Evolutionary conservation across 805 yeast species (phyloP).

Genomic region (Metschnikowia chrysomelidarum): DNA sequence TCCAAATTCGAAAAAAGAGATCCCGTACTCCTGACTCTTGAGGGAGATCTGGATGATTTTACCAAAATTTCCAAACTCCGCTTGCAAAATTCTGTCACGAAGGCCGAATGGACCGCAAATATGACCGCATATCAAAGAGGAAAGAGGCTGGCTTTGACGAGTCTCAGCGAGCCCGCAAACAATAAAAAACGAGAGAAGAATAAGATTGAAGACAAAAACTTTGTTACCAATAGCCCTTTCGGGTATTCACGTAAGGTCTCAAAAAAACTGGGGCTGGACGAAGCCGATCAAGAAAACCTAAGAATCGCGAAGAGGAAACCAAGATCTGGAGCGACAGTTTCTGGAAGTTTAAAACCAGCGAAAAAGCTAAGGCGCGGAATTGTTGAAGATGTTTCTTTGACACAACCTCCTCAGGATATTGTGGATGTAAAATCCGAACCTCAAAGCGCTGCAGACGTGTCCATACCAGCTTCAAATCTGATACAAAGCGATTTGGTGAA

Average conservation of each 20-base stretch:
- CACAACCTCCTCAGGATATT: too few relatives aligned
- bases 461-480: too few relatives aligned
- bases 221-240: too few relatives aligned
- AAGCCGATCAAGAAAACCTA: too few relatives aligned
- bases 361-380: constrained; percentile 7
- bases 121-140: constrained; percentile 6
- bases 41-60: constrained; percentile 17
- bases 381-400: constrained; percentile 6
- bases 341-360: constrained; percentile 1
- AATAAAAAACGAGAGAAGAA: not conserved
- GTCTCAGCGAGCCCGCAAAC: not conserved
- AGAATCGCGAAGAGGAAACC: not conserved
- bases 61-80: constrained; percentile 24
- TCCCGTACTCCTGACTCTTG: constrained; percentile 18
- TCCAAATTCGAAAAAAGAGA: constrained; percentile 14
- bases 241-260: too few relatives aligned
- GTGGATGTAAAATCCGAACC: too few relatives aligned
- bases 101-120: constrained; percentile 25
- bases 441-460: too few relatives aligned
- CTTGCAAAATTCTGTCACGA: constrained; percentile 28
- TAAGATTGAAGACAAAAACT: not conserved
- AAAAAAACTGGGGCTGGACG: too few relatives aligned
- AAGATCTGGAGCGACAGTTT: not conserved
- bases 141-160: constrained; percentile 6
- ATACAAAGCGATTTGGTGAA: too few relatives aligned